Evolutionary conservation across 495 filamentous ascomycete genomes (phyloP).

Genomic region (Penicillium simplicissimum): DNA sequence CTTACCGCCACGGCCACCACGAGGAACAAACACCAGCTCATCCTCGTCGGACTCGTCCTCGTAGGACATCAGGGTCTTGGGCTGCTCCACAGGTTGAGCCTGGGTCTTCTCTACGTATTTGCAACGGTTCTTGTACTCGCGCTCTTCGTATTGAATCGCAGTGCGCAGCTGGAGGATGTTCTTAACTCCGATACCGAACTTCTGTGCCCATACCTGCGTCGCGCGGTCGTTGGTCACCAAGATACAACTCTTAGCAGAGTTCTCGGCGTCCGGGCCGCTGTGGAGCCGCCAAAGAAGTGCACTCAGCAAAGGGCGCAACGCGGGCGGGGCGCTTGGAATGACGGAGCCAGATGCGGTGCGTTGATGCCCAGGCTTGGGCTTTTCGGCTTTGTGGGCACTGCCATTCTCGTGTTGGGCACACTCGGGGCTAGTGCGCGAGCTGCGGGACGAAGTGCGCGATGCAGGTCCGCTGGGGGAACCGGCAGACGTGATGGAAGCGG

Average conservation of each 20-base stretch:
- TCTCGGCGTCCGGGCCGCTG: slow-evolving; percentile 43
- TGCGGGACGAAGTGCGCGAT: slow-evolving; percentile 51
- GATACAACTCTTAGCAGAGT: slow-evolving; percentile 47
- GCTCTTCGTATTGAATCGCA: slow-evolving; percentile 58
- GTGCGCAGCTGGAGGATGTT: slow-evolving; percentile 61
- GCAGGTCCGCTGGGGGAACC: slow-evolving; percentile 47
- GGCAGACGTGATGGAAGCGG: slow-evolving; percentile 50
- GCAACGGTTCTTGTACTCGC: slow-evolving; percentile 58
- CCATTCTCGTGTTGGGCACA: slow-evolving; percentile 42
- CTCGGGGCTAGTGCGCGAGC: slow-evolving; percentile 52
- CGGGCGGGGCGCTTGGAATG: slow-evolving; percentile 42
- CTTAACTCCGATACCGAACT: slow-evolving; percentile 60
- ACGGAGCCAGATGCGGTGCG: slow-evolving; percentile 40
- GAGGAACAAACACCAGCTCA: slow-evolving; percentile 57
- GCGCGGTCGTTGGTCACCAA: slow-evolving; percentile 59
- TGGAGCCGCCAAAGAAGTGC: slow-evolving; percentile 63
- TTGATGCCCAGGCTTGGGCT: slow-evolving; percentile 32
- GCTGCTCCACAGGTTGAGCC: slow-evolving; percentile 31
- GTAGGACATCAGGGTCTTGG: slow-evolving; percentile 45
- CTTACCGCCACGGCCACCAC: slow-evolving; percentile 45
- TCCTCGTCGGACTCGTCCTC: slow-evolving; percentile 60
- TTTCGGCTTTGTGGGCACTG: slow-evolving; percentile 23
- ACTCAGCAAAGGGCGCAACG: slow-evolving; percentile 60
- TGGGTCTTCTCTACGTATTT: slow-evolving; percentile 51
- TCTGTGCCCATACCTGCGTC: slow-evolving; percentile 57